Conservation (phyloP, 2,329 filamentous ascomycete species). For the Botrytis hyacinthi region DNA sequence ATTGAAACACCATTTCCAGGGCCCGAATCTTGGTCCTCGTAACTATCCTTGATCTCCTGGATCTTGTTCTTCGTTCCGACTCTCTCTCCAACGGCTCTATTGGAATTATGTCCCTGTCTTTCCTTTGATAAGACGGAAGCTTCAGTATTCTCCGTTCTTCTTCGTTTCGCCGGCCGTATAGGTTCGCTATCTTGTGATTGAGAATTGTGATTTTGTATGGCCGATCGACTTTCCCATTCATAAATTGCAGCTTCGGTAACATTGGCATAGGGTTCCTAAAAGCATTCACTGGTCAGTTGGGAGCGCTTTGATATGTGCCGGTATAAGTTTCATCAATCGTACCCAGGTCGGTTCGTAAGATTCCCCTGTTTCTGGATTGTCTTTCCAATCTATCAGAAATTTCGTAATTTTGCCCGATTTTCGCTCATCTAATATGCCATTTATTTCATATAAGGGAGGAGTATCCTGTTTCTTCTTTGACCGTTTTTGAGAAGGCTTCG, state of each 20-base stretch:
- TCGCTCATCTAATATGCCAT: conserved; percentile 26
- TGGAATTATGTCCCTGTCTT: conserved; percentile 20
- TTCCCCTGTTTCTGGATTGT: conserved; percentile 49
- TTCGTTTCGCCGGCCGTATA: conserved; percentile 27
- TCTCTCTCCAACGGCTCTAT: conserved; percentile 22
- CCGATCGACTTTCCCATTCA: conserved; percentile 18
- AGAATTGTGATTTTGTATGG: background rate
- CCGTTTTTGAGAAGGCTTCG: background rate
- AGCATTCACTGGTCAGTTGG: background rate
- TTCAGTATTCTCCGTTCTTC: conserved; percentile 6
- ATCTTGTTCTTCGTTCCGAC: conserved; percentile 15
- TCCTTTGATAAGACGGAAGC: conserved; percentile 8
- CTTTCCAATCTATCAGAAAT: conserved; percentile 59
- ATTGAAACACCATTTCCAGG: conserved; percentile 14
- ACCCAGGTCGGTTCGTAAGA: conserved; percentile 54
- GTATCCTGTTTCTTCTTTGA: background rate
- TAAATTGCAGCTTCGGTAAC: conserved; percentile 17
- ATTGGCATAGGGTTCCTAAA: conserved; percentile 32
- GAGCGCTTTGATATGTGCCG: background rate
- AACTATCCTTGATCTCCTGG: conserved; percentile 32
- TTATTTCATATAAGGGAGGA: conserved; percentile 13
- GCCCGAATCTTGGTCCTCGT: conserved; percentile 29
- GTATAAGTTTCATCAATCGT: conserved; percentile 25
- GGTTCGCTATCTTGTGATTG: conserved; percentile 26
- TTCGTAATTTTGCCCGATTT: conserved; percentile 30